phyloP scores from a whole-genome alignment of 345 rosid genomes.

The Arabis hirsuta region DNA sequence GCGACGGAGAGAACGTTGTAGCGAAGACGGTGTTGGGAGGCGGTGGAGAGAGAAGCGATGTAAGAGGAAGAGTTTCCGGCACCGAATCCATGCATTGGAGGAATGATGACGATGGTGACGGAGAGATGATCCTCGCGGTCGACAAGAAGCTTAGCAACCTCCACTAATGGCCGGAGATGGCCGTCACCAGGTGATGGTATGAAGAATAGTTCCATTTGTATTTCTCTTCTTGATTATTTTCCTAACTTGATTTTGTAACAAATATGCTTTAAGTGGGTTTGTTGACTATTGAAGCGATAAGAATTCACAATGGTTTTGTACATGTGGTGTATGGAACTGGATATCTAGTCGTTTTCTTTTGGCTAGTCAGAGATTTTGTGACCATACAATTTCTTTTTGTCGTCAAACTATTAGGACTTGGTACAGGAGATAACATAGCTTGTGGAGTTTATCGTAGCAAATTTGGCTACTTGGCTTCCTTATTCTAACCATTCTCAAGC shows the following conservation, averaged over 20 bases:
- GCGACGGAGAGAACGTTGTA: slow-evolving; percentile 45
- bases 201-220: slow-evolving; percentile 48
- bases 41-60: slow-evolving; percentile 41
- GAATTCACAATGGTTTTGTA: background rate
- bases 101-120: slow-evolving; percentile 54
- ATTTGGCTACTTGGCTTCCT: too few relatives aligned
- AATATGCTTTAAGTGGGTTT: background rate
- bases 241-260: background rate
- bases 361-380: background rate
- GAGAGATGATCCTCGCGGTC: slow-evolving; percentile 51
- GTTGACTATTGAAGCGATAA: slow-evolving; percentile 11
- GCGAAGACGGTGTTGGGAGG: slow-evolving; percentile 36
- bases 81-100: slow-evolving; percentile 27
- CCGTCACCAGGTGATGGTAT: slow-evolving; percentile 59
- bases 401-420: too few relatives aligned
- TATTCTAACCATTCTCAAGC: too few relatives aligned
- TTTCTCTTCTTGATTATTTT: background rate
- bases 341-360: background rate
- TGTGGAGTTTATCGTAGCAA: too few relatives aligned
- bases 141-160: slow-evolving; percentile 52
- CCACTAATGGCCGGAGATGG: slow-evolving; percentile 51
- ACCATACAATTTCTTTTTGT: background rate
- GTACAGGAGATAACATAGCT: too few relatives aligned
- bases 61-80: slow-evolving; percentile 34
- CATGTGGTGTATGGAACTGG: background rate